Evolutionary conservation across 1,284 basidiomycete genomes (phyloP), one percentile per base, ranked within the genome.

Genomic region (Ceratobasidium sp.): DNA sequence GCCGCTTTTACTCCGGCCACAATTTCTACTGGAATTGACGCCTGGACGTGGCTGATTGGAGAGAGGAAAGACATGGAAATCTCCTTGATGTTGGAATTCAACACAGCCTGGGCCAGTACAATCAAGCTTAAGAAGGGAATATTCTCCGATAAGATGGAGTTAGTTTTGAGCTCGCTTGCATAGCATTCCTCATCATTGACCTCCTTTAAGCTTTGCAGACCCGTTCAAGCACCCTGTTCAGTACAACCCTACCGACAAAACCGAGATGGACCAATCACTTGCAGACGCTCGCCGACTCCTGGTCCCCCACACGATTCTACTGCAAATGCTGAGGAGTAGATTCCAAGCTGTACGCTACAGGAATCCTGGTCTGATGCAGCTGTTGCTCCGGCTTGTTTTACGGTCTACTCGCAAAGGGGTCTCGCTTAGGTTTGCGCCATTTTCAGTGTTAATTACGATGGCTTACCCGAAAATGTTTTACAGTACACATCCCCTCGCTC

Each of bases 31-130:
- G 97, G 95, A 0, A 92, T 96, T 66, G 96, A 98, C 82, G 93
- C 95, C 4, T 99, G 98, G 98, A 95, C 94, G 1, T 99, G 97
- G 97, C 87, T 99, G 0, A 94, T 99, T 65, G 91, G 94, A 20
- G 94, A 97, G 82, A 90, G 94, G 75, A 92, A 95, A 0, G 89
- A 90, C 75, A 86, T 90, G 31, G 91, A 93, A 82, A 87, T 93
- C 83, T 91, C 84, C 7, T 84, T 99, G 35, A 93, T 98, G 87
- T 88, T 91, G 13, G 96, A 98, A 82, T 90, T 99, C 75, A 86
- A 95, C 37, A 89, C 92, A 8, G 93, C 94, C 3, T 99, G 98
- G 98, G 88, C 91, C 53, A 88, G 89, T 77, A 95, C 94, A 1
- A 93, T 97, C 78, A 90, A 89, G 78, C 87, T 89, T 51, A 88